Evolutionary conservation across 139 green algal genomes (phyloP).

Genomic region (Chlamydomonas sp.): DNA sequence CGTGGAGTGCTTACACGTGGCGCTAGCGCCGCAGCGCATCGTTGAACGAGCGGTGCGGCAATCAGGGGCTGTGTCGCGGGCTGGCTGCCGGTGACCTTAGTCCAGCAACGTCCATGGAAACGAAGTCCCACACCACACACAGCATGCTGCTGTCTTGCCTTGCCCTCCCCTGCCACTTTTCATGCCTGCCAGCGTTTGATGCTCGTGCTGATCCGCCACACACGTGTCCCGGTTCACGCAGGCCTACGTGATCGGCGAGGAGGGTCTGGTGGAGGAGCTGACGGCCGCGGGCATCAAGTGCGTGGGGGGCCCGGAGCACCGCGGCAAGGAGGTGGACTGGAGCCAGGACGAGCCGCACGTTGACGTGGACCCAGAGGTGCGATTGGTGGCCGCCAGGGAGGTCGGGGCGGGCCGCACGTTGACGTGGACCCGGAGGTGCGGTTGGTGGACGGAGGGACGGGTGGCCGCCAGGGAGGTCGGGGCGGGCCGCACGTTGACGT

Average conservation of each 20-base stretch:
- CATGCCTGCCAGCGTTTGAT: too few relatives aligned
- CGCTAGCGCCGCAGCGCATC: too few relatives aligned
- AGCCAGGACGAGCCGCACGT: conserved; percentile 27
- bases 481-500: conserved; percentile 36
- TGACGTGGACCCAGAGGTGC: conserved; percentile 41
- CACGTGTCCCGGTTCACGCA: conserved; percentile 14
- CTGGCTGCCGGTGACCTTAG: too few relatives aligned
- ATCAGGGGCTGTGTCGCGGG: too few relatives aligned
- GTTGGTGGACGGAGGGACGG: not conserved
- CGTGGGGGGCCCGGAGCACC: conserved; percentile 83
- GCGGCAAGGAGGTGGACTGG: conserved; percentile 42
- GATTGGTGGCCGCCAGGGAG: not conserved
- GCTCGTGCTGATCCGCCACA: too few relatives aligned
- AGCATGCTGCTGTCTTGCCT: too few relatives aligned
- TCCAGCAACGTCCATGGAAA: too few relatives aligned
- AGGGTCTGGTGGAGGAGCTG: conserved; percentile 93
- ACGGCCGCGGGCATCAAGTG: conserved; percentile 84
- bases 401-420: too few relatives aligned
- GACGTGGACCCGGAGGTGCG: not conserved
- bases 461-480: not conserved
- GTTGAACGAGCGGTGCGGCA: too few relatives aligned
- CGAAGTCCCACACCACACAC: too few relatives aligned
- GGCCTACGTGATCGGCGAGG: conserved; percentile 86
- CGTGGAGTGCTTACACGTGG: too few relatives aligned
- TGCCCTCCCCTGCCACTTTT: not conserved